Base-by-base conservation (phyloP, 495 filamentous ascomycete genomes). In the Jackrogersella multiformis region DNA sequence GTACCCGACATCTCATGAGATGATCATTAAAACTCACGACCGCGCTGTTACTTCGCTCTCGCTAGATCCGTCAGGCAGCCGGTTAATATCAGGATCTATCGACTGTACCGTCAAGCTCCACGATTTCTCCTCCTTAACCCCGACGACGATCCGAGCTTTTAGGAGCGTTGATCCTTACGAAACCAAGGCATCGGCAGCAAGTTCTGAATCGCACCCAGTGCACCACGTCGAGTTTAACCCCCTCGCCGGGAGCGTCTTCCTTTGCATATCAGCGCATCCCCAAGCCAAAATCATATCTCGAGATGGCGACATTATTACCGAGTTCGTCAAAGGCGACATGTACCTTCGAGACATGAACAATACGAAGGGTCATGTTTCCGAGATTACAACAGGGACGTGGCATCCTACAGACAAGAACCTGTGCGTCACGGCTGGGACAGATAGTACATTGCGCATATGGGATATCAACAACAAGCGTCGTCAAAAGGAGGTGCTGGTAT, bases 311-410 rank as follows among this genome's bases (percentile, higher is more conserved):
- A 83, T 89, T 8, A 57, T 93, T 10, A 88, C 89, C 1, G 93
- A 97, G 75, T 97, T 96, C 66, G 88, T 90, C 55, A 99, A 99
- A 78, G 95, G 95, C 18, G 95, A 99, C 73, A 97, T 97, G 94
- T 99, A 99, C 73, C 78, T 99, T 57, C 86, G 95, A 36, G 96
- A 99, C 73, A 92, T 97, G 86, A 84, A 97, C 74, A 92, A 97
- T 73, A 99, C 95, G 0, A 98, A 97, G 72, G 95, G 95, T 0
- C 95, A 99, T 73, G 86, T 97, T 36, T 91, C 93, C 1, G 95
- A 96, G 77, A 88, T 96, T 26, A 91, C 91, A 21, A 89, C 88
- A 18, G 95, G 92, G 2, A 88, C 87, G 35, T 99, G 95, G 95
- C 89, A 90, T 77, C 95, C 95, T 2, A 88, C 87, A 1, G 87